Evolutionary conservation across 2,329 filamentous ascomycete genomes (phyloP).

Genomic region (Talaromyces piceae): DNA sequence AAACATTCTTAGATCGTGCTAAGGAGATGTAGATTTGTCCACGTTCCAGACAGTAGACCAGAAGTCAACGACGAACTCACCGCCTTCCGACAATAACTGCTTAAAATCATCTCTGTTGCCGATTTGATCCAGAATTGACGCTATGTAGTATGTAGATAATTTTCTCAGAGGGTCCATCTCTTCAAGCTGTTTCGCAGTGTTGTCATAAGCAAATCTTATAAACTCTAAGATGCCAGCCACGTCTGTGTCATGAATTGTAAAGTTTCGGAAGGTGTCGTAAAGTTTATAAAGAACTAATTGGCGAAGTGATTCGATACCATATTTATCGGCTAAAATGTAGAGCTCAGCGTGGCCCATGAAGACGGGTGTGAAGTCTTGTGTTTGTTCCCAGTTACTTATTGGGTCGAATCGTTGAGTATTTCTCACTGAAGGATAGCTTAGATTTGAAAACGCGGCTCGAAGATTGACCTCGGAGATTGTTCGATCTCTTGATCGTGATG

Average conservation of each 20-base stretch:
- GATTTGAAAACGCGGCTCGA: background rate
- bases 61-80: slow-evolving; percentile 15
- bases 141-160: slow-evolving; percentile 17
- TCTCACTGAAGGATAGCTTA: background rate
- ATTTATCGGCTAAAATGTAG: slow-evolving; percentile 36
- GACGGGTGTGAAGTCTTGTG: slow-evolving; percentile 25
- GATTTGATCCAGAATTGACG: slow-evolving; percentile 15
- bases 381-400: slow-evolving; percentile 1
- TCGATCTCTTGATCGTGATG: too few species aligned
- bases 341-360: slow-evolving; percentile 35
- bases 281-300: slow-evolving; percentile 27
- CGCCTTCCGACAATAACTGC: slow-evolving; percentile 14
- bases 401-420: background rate
- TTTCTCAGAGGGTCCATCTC: slow-evolving; percentile 14
- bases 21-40: too few species aligned
- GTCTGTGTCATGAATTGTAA: slow-evolving; percentile 22
- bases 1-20: too few species aligned
- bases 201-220: slow-evolving; percentile 29
- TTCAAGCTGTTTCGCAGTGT: slow-evolving; percentile 19
- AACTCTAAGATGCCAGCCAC: slow-evolving; percentile 24
- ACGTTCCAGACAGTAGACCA: slow-evolving; percentile 4
- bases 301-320: slow-evolving; percentile 28
- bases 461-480: background rate
- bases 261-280: slow-evolving; percentile 22
- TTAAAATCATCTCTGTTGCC: slow-evolving; percentile 12